Percentiles rank a stretch among this genome's conserved stretches.
phyloP scores from a whole-genome alignment of 164 flowering plant species.

The Annona squamosa region DNA sequence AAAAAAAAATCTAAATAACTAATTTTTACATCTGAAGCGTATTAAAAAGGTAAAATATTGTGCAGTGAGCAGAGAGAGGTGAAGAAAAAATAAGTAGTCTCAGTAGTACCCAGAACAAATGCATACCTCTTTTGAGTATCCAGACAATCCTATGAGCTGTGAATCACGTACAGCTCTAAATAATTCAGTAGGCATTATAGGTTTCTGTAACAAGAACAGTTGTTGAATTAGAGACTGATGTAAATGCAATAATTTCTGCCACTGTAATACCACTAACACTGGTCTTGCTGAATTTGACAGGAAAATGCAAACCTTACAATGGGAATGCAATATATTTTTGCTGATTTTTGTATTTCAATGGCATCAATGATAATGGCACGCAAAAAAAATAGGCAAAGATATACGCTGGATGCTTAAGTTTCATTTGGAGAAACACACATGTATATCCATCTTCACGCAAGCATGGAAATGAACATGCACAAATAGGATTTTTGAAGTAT shows the following conservation, averaged over 20 bases:
- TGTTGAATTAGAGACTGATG: background rate
- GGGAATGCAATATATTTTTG: too few relatives aligned
- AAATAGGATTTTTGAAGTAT: background rate
- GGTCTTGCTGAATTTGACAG: background rate
- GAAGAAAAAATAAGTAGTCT: background rate
- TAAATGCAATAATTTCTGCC: background rate
- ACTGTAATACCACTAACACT: background rate
- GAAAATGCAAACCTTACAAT: background rate
- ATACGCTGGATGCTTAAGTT: background rate
- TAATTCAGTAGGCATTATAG: constrained; percentile 63
- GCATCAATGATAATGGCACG: background rate
- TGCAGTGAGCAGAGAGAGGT: background rate
- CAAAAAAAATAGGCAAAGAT: background rate
- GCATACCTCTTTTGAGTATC: constrained; percentile 73
- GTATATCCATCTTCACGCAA: background rate
- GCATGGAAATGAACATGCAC: too few relatives aligned
- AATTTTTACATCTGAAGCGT: background rate
- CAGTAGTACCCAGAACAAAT: background rate
- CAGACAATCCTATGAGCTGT: constrained; percentile 78
- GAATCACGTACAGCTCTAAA: constrained; percentile 76
- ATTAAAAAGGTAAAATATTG: background rate
- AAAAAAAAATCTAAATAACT: too few relatives aligned
- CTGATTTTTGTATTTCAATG: too few relatives aligned
- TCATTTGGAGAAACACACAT: background rate
- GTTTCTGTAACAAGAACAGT: constrained; percentile 47